Base-by-base conservation (phyloP, 257 asterid genomes). In the Solanum chiquidenum region DNA sequence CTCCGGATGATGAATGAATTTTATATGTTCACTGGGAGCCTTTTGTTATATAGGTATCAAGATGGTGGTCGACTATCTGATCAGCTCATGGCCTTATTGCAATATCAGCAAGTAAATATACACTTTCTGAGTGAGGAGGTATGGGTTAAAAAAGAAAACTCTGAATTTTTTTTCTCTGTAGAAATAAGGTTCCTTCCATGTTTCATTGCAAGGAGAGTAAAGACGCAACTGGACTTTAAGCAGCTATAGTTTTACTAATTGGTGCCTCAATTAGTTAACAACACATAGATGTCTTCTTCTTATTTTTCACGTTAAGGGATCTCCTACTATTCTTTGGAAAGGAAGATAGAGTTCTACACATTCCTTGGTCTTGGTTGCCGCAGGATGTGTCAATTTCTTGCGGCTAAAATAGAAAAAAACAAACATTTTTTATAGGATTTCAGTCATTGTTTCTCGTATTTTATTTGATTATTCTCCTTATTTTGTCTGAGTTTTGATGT, bases 101-200 rank as follows among this genome's bases (percentile, higher is more conserved):
- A 97, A 87, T 96, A 97, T 92, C 99, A 96, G 91, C 95, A 96
- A 82, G 99, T 96, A 93, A 97, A 97, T 91, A 95, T 97, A 83
- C 99, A 97, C 94, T 97, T 97, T 91, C 92, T 97, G 73, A 97
- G 95, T 87, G 99, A 97, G 93, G 99, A 95, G 98, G 99, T 97
- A 94, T 90, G 76, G 86, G 42, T 80, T 80, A 64, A 46, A 46
- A 9, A 42, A 77, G 25, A 77, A 77, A 77, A 25, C 84, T 77
- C n/a, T 77, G 62, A 40, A 13, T 42, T 9, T 12, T 42, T 12
- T 37, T 1, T 27, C 8, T 46, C 20, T 76, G 42, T 76, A 25
- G 84, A 77, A 77, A 77, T 77, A 77, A 46, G 85, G 68, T 80
- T 80, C 40, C 85, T 46, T 25, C 66, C 85, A 44, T 16, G 85